A percentile compares a stretch with the other conserved stretches of the same genome.
Evolutionary conservation across 2,329 filamentous ascomycete genomes (phyloP).

Genomic region (Apiospora kogelbergensis): DNA sequence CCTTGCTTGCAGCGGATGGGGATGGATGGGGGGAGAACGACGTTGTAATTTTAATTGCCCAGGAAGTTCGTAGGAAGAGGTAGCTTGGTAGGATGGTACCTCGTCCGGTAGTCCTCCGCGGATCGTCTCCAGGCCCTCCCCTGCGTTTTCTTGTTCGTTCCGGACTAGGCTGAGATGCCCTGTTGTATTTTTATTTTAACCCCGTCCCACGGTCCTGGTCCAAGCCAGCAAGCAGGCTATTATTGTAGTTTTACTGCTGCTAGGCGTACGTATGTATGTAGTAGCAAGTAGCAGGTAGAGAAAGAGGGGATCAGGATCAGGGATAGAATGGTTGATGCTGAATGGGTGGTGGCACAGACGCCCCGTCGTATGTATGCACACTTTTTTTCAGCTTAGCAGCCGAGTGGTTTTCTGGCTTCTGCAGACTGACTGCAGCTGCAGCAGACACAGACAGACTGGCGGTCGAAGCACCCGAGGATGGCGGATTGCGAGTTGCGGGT

Average conservation of each 20-base stretch:
- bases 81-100: conserved; percentile 11
- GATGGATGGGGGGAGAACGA: conserved; percentile 13
- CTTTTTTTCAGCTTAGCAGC: not conserved
- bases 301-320: not conserved
- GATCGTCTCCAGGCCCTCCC: conserved; percentile 11
- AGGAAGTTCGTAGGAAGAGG: conserved; percentile 4
- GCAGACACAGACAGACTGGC: not conserved
- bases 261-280: not conserved
- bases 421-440: not conserved
- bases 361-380: not conserved
- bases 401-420: not conserved
- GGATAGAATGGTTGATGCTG: not conserved
- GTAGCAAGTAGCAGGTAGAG: not conserved
- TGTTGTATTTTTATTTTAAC: not conserved
- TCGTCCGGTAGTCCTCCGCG: conserved; percentile 14
- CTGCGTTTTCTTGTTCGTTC: conserved; percentile 2
- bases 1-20: conserved; percentile 8
- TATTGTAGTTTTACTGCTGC: not conserved
- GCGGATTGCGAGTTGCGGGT: not conserved
- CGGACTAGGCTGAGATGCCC: not conserved
- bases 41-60: conserved; percentile 23
- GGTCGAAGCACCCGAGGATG: not conserved
- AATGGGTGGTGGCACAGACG: not conserved
- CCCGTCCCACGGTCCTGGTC: conserved; percentile 2
- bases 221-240: not conserved